Conservation (phyloP, 305 asterid genomes). For the Euphrasia arctica region DNA sequence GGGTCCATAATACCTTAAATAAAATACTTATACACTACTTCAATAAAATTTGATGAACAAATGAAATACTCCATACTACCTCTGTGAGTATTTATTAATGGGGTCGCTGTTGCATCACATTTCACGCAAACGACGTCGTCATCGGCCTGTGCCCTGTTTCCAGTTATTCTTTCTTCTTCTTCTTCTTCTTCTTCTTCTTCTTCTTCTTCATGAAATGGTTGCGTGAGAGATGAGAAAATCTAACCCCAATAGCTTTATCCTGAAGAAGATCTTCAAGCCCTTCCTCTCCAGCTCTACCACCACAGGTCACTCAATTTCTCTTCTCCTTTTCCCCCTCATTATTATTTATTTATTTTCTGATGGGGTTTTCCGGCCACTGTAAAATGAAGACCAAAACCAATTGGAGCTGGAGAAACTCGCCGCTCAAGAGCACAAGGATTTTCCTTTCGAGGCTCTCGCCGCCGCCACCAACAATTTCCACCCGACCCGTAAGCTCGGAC, state of each 20-base stretch:
- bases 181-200: no score
- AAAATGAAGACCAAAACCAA: constrained; percentile 38
- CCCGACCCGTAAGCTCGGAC: constrained; percentile 67
- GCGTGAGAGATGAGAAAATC: constrained; percentile 35
- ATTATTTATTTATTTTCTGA: background rate
- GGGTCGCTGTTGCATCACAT: no score
- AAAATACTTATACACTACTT: no score
- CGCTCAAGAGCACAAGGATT: constrained; percentile 60
- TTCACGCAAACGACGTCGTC: no score
- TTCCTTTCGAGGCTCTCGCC: constrained; percentile 55
- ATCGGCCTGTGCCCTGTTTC: no score
- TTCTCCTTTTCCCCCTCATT: background rate
- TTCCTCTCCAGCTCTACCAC: constrained; percentile 26
- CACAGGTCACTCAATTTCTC: constrained; percentile 21
- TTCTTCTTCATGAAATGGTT: constrained; percentile 9
- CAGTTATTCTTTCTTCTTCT: no score
- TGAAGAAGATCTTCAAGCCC: constrained; percentile 28
- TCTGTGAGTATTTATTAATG: no score
- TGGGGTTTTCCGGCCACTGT: background rate
- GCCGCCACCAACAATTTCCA: constrained; percentile 76
- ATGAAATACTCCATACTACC: no score
- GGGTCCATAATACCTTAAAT: no score
- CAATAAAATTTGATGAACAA: no score
- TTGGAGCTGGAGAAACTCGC: constrained; percentile 71
- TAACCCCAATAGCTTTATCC: constrained; percentile 25